These are phyloP conservation scores for Eucalyptus shirleyi DNA, from an alignment of 345 rosid species.

Conservation along the genomic window DNA sequence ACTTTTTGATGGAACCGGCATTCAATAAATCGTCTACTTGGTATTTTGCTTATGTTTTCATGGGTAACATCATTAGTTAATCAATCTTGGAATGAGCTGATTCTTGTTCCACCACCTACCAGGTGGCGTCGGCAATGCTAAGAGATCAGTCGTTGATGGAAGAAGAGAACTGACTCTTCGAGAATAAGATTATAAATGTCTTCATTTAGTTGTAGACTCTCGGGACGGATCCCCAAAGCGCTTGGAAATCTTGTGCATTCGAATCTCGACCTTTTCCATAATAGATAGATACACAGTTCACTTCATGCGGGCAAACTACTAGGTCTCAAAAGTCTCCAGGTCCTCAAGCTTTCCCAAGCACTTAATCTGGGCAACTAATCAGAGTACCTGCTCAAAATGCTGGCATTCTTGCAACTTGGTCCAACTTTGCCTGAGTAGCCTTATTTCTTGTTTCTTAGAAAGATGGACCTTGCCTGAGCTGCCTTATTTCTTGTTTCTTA, in stretches of 20 bases:
- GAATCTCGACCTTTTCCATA: background rate
- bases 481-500: no score
- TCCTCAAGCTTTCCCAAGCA: background rate
- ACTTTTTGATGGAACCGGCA: background rate
- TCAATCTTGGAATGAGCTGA: background rate
- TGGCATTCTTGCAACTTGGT: background rate
- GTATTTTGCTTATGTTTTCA: background rate
- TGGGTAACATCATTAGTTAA: background rate
- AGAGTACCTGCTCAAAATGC: background rate
- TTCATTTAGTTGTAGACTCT: background rate
- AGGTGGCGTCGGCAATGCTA: background rate
- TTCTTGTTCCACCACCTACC: background rate
- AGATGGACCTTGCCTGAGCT: background rate
- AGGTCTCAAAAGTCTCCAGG: background rate
- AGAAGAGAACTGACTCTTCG: background rate
- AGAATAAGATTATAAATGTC: background rate
- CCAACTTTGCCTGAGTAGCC: background rate
- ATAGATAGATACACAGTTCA: background rate
- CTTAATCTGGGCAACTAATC: background rate
- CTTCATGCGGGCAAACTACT: background rate
- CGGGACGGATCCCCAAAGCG: background rate
- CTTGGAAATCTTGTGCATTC: background rate
- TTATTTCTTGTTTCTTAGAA: no score
- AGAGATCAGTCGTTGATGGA: background rate
- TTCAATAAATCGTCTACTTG: background rate